Percentiles rank a stretch among this genome's conserved stretches.
These are phyloP conservation scores for Saussurea involucrata DNA, from an alignment of 129 eudicot species.

Conservation along the genomic window DNA sequence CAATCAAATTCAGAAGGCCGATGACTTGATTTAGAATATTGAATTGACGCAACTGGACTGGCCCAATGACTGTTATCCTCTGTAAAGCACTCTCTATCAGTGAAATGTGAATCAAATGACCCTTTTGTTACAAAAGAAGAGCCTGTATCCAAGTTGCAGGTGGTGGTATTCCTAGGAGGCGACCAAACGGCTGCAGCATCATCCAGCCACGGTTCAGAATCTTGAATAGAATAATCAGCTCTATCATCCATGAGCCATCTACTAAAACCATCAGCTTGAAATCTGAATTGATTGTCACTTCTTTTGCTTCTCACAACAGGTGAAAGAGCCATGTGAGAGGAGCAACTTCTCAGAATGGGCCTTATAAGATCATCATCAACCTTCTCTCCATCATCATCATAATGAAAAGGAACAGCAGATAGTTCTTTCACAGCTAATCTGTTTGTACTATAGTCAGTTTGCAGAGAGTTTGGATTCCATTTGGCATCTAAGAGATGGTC, in stretches of 20 bases:
- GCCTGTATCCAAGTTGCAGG: slow-evolving; percentile 8
- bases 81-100: slow-evolving; percentile 11
- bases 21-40: slow-evolving; percentile 17
- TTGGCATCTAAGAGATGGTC: slow-evolving; percentile 23
- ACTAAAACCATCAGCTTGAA: slow-evolving; percentile 14
- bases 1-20: slow-evolving; percentile 27
- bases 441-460: slow-evolving; percentile 19
- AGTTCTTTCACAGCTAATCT: too few relatives aligned
- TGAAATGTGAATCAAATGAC: slow-evolving; percentile 18
- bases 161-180: slow-evolving; percentile 25
- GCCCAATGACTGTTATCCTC: slow-evolving; percentile 25
- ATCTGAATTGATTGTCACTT: slow-evolving; percentile 24
- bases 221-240: slow-evolving; percentile 17
- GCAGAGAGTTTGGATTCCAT: slow-evolving; percentile 27
- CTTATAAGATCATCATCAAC: slow-evolving; percentile 18
- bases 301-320: slow-evolving; percentile 27
- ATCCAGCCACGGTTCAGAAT: slow-evolving; percentile 23
- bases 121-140: slow-evolving; percentile 20
- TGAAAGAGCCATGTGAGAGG: slow-evolving; percentile 29
- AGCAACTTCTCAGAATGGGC: slow-evolving; percentile 49
- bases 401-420: slow-evolving; percentile 28
- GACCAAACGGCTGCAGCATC: slow-evolving; percentile 26
- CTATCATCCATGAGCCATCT: slow-evolving; percentile 27
- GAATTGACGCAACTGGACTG: slow-evolving; percentile 25
- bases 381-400: slow-evolving; percentile 19